Evolutionary conservation across 805 yeast species (phyloP).

Genomic region (Blastobotrys chiropterorum): DNA sequence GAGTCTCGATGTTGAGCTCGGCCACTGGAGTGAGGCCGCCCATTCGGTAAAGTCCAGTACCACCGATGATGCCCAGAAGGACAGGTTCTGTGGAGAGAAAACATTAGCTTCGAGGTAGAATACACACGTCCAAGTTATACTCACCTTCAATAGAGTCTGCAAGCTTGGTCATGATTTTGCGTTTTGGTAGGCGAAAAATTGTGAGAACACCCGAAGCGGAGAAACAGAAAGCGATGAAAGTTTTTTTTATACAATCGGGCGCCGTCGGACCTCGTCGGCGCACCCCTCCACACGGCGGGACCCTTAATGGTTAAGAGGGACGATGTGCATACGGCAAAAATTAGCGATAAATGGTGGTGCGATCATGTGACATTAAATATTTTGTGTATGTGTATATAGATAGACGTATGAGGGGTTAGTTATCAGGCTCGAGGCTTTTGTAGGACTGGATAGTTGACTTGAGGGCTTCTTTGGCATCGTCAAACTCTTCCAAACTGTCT

Average conservation of each 20-base stretch:
- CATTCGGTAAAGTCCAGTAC: conserved; percentile 92
- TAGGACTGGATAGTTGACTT: conserved; percentile 72
- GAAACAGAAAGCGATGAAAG: neutral
- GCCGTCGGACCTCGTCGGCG: too few relatives aligned
- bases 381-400: too few relatives aligned
- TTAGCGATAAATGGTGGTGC: too few relatives aligned
- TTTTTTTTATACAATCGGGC: too few relatives aligned
- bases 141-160: neutral
- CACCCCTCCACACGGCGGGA: neutral
- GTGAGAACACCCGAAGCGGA: neutral
- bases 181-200: neutral
- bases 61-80: conserved; percentile 87
- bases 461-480: conserved; percentile 67
- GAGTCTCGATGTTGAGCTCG: conserved; percentile 72
- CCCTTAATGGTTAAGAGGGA: too few relatives aligned
- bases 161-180: neutral
- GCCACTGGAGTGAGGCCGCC: conserved; percentile 83
- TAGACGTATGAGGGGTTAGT: neutral
- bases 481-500: conserved; percentile 59
- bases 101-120: neutral
- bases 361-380: too few relatives aligned
- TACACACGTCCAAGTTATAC: neutral
- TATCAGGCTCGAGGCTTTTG: conserved; percentile 37
- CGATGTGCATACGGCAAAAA: too few relatives aligned
- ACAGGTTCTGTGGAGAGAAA: conserved; percentile 45